phyloP scores from a whole-genome alignment of 768 basidiomycete genomes.

The Saitozyma podzolica region DNA sequence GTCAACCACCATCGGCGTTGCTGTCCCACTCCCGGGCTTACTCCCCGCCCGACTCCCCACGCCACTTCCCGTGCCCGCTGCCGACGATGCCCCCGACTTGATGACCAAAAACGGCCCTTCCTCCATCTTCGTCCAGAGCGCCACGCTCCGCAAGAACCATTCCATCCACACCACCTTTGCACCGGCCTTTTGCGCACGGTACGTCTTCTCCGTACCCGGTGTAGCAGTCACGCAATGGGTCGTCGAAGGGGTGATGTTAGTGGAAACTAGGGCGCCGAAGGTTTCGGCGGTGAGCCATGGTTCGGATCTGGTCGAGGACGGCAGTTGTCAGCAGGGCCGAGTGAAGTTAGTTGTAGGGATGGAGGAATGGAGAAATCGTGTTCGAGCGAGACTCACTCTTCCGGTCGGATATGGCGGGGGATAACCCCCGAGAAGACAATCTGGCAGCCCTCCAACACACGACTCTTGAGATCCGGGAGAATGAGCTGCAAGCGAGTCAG shows the following conservation, averaged over 20 bases:
- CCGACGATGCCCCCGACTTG: no score
- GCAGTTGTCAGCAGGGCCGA: not conserved
- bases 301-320: slow-evolving; percentile 56
- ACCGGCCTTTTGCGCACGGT: slow-evolving; percentile 72
- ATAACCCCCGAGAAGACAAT: slow-evolving; percentile 94
- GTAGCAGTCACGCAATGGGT: slow-evolving; percentile 94
- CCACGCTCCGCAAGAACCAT: slow-evolving; percentile 87
- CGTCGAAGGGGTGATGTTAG: slow-evolving; percentile 64
- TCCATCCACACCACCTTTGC: slow-evolving; percentile 81
- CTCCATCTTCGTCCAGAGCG: slow-evolving; percentile 80
- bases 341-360: not conserved
- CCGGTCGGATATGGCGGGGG: slow-evolving; percentile 78
- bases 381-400: slow-evolving; percentile 56
- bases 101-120: slow-evolving; percentile 69
- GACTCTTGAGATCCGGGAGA: slow-evolving; percentile 74
- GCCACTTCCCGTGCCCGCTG: no score
- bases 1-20: no score
- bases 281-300: slow-evolving; percentile 81
- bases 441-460: slow-evolving; percentile 74
- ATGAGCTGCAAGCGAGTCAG: slow-evolving; percentile 65
- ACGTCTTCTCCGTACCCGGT: slow-evolving; percentile 84
- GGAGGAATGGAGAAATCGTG: not conserved
- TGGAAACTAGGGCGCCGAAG: slow-evolving; percentile 75
- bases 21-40: no score
- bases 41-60: no score